Evolutionary conservation across 495 filamentous ascomycete genomes (phyloP), one percentile per base, ranked within the genome.

Genomic region (Cercophora samala): DNA sequence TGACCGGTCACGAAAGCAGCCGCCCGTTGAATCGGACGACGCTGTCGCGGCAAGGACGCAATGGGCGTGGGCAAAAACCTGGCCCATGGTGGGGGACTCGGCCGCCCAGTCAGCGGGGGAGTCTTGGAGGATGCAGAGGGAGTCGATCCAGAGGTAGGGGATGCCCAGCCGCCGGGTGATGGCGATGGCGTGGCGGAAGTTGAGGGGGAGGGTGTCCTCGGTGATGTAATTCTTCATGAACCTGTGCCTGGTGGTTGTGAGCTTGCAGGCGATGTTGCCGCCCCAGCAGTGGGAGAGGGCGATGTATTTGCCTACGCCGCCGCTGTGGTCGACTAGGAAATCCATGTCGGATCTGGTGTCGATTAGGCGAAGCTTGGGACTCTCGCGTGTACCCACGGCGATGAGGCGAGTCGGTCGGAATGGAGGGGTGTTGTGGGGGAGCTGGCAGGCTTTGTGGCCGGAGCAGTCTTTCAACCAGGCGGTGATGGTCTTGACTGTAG

Each of bases 21-120:
- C 63, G 3, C 63, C 63, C n/a, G 21, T 58, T 6, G 63, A 64
- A 52, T 64, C 54, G 17, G 22, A 42, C 18, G 63, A 64, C 21
- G 63, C 46, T 24, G 63, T 29, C 13, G 63, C 63, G n/a, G 63
- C 46, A 8, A 62, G n/a, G 11, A 62, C 60, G 19, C 60, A 62
- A 8, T 62, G 60, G 19, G 60, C 60, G 60, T 32, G 21, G 17
- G 52, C 25, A 18, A 64, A 64, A 3, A 64, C 51, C 52, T 64
- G 22, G 25, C 63, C 63, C 63, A 64, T 64, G 17, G 24, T 64
- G 24, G 63, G 24, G 4, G 60, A 64, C 21, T 64, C 63, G 46
- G 24, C 22, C 22, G 15, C 51, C 63, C 51, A 64, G 23, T 64
- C 51, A 9, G 37, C 37, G 37, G 37, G 37, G 37, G 37, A 46